phyloP scores from a whole-genome alignment of 371 early-diverging fungal genomes.

The Mortierella sp. region DNA sequence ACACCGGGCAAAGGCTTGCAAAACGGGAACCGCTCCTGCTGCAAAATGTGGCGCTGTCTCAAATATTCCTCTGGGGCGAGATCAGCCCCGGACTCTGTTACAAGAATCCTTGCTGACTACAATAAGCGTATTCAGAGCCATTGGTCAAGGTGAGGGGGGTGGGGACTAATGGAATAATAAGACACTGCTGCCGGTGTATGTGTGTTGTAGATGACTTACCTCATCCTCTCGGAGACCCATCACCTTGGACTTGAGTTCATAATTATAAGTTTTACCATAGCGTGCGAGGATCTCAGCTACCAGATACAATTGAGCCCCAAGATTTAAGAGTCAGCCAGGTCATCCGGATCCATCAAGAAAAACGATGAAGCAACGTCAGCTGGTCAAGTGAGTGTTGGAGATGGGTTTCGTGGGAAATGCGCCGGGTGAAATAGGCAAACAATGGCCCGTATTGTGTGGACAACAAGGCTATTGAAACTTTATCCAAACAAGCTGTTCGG shows the following conservation, averaged over 20 bases:
- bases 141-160: too few relatives aligned
- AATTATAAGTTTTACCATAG: conserved; percentile 77
- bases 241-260: conserved; percentile 82
- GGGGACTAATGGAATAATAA: too few relatives aligned
- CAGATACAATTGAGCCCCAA: neutral
- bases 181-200: neutral
- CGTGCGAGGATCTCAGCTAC: conserved; percentile 69
- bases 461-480: too few relatives aligned
- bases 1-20: conserved; percentile 79
- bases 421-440: too few relatives aligned
- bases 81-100: conserved; percentile 63
- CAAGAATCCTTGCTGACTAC: conserved; percentile 78
- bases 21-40: conserved; percentile 70
- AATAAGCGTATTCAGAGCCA: neutral
- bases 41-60: conserved; percentile 61
- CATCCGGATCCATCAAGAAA: too few relatives aligned
- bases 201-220: conserved; percentile 37
- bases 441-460: too few relatives aligned
- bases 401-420: too few relatives aligned
- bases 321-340: too few relatives aligned
- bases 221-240: conserved; percentile 82
- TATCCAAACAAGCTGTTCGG: too few relatives aligned
- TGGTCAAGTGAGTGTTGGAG: too few relatives aligned
- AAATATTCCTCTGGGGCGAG: conserved; percentile 86
- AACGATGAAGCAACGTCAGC: too few relatives aligned